Conservation (phyloP, 192 early-diverging fungal species). For the Funneliformis geosporum region DNA sequence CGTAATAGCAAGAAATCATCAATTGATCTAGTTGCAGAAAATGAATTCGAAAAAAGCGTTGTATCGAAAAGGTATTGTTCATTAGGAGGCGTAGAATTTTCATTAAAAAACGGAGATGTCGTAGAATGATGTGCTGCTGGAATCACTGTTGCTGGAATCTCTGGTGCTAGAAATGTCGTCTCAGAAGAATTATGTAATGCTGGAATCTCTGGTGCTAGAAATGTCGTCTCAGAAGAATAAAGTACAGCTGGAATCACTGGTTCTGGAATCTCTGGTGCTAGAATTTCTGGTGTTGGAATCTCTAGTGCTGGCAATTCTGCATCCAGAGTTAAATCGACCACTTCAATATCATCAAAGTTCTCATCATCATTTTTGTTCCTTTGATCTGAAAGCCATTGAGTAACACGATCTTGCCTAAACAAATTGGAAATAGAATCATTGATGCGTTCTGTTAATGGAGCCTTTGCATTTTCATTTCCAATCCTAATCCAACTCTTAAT, state of each 20-base stretch:
- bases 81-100: background rate
- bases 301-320: too few species aligned
- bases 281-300: background rate
- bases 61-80: background rate
- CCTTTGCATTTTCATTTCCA: background rate
- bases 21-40: slow-evolving; percentile 25
- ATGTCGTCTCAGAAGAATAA: background rate
- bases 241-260: too few species aligned
- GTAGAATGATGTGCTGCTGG: too few species aligned
- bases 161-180: background rate
- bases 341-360: background rate
- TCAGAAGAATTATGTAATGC: background rate
- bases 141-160: background rate
- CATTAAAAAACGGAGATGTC: background rate
- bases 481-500: background rate
- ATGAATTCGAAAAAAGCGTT: background rate
- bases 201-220: background rate
- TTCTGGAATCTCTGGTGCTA: too few species aligned
- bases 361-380: background rate
- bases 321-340: background rate
- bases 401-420: background rate
- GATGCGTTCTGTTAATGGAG: background rate
- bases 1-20: slow-evolving; percentile 18
- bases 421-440: background rate
- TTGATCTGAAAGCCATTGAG: background rate